Evolutionary conservation across 495 filamentous ascomycete species (phyloP).

Genomic region (Aspergillus coremiiformis): DNA sequence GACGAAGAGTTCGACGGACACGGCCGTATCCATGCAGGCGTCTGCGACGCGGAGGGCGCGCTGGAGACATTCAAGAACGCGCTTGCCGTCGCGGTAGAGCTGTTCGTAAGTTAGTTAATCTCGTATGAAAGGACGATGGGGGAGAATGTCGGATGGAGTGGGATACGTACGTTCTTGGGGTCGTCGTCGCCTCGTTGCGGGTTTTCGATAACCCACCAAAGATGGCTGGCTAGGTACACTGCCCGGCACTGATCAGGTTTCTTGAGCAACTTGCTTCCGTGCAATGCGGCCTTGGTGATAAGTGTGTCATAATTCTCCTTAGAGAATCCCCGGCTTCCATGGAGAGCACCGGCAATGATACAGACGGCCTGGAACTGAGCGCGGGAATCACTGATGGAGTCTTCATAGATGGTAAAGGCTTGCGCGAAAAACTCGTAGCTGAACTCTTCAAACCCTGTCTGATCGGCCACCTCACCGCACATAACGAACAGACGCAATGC

Average conservation of each 20-base stretch:
- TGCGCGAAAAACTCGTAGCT: slow-evolving; percentile 98
- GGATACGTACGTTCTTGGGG: slow-evolving; percentile 62
- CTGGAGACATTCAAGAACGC: slow-evolving; percentile 92
- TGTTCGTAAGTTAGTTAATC: slow-evolving; percentile 24
- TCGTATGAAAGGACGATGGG: too few relatives aligned
- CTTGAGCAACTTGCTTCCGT: slow-evolving; percentile 94
- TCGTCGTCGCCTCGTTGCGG: slow-evolving; percentile 74
- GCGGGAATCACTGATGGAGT: slow-evolving; percentile 86
- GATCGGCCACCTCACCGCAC: slow-evolving; percentile 88
- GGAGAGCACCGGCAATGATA: slow-evolving; percentile 81
- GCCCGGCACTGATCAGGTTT: slow-evolving; percentile 97
- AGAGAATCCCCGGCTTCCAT: slow-evolving; percentile 77
- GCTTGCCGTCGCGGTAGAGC: slow-evolving; percentile 95
- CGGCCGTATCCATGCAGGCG: slow-evolving; percentile 98
- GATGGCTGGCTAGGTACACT: slow-evolving; percentile 88
- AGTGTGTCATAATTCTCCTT: slow-evolving; percentile 98
- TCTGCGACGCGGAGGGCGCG: slow-evolving; percentile 92
- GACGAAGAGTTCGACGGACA: slow-evolving; percentile 94
- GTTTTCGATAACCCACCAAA: slow-evolving; percentile 97
- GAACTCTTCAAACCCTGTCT: slow-evolving; percentile 88
- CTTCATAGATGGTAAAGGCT: slow-evolving; percentile 96
- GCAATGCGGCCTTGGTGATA: slow-evolving; percentile 93
- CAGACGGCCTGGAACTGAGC: slow-evolving; percentile 98
- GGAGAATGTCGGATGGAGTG: neutral
- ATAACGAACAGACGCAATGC: slow-evolving; percentile 80